A percentile compares a stretch with the other conserved stretches of the same genome.
phyloP scores from a whole-genome alignment of 169 alveolate species.

The Miamiensis avidus region DNA sequence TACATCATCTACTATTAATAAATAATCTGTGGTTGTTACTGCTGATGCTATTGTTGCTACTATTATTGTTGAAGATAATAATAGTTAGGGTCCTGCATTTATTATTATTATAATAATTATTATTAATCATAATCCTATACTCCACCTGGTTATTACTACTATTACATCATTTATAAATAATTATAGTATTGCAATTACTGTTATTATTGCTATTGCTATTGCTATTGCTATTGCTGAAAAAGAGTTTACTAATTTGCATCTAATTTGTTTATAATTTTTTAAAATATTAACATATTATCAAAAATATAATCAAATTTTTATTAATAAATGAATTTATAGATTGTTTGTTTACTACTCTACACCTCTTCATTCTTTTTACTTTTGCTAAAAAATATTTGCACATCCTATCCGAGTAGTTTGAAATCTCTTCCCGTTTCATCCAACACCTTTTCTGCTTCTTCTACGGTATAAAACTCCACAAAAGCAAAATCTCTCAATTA shows the following conservation, averaged over 20 bases:
- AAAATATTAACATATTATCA: conserved; percentile 9
- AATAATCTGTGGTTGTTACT: background rate
- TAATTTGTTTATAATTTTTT: conserved; percentile 9
- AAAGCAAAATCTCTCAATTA: conserved; percentile 44
- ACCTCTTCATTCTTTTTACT: background rate
- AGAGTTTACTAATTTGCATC: background rate
- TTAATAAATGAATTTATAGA: conserved; percentile 1
- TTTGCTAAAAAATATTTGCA: conserved; percentile 3
- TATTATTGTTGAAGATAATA: background rate
- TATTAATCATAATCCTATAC: background rate
- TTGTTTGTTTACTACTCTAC: background rate
- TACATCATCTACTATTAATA: too few relatives aligned
- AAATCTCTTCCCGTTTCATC: conserved; percentile 20
- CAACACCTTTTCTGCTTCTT: conserved; percentile 46
- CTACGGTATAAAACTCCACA: conserved; percentile 47
- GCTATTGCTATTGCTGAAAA: background rate
- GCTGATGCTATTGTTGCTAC: background rate
- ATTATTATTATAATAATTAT: too few relatives aligned
- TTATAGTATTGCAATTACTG: conserved; percentile 1
- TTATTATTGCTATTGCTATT: background rate
- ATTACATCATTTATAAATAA: background rate
- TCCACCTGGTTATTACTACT: background rate
- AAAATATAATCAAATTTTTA: background rate
- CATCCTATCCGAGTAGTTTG: conserved; percentile 17
- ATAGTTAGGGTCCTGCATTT: background rate